A percentile compares a stretch with the other conserved stretches of the same genome.
phyloP scores from a whole-genome alignment of 495 filamentous ascomycete species.

The Aspergillus hancockii region DNA sequence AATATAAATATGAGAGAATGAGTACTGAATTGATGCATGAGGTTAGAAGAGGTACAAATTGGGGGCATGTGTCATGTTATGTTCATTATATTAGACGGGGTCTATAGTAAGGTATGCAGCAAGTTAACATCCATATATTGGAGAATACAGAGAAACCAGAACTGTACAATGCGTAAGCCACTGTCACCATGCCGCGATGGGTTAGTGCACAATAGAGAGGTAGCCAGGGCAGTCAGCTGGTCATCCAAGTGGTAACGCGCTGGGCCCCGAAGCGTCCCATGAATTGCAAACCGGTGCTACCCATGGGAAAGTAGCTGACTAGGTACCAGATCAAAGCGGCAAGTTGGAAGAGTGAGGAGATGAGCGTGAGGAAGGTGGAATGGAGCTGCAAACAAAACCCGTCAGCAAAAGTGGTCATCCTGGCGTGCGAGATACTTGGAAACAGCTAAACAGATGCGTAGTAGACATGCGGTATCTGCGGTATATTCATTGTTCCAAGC shows the following conservation, averaged over 20 bases:
- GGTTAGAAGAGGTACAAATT: too few species aligned
- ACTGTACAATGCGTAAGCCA: not conserved
- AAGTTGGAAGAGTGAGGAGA: conserved; percentile 81
- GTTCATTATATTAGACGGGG: not conserved
- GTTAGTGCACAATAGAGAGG: not conserved
- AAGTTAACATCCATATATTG: not conserved
- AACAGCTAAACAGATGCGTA: not conserved
- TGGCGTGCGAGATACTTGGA: not conserved
- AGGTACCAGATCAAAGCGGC: conserved; percentile 88
- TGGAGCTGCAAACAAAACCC: conserved; percentile 59
- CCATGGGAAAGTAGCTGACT: conserved; percentile 98
- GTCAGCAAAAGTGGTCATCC: conserved; percentile 13
- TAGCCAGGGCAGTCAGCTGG: conserved; percentile 51
- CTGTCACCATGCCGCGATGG: not conserved
- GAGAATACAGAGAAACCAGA: not conserved
- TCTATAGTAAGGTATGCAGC: not conserved
- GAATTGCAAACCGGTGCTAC: conserved; percentile 81
- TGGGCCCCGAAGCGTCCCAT: conserved; percentile 82
- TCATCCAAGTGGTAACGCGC: conserved; percentile 87
- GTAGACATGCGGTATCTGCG: conserved; percentile 11
- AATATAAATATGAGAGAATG: too few species aligned
- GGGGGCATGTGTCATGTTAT: not conserved
- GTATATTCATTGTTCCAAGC: not conserved
- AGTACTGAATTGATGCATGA: too few species aligned
- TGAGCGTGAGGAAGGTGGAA: conserved; percentile 75